Evolutionary conservation across 257 asterid genomes (phyloP).

Genomic region (Primulina tabacum): DNA sequence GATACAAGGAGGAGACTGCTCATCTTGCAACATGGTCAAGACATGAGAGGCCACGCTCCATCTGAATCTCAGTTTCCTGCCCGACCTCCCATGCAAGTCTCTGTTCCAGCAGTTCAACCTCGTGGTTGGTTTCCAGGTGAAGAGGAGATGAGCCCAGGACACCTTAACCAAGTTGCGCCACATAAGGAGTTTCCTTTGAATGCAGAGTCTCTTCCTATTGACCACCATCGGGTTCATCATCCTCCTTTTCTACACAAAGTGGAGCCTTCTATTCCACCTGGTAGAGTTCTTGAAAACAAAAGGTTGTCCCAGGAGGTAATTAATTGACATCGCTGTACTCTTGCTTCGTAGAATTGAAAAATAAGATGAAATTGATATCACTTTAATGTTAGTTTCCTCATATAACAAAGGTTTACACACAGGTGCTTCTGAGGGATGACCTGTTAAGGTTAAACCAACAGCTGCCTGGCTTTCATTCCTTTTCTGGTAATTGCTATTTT

Average conservation of each 20-base stretch:
- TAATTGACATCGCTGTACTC: slow-evolving; percentile 8
- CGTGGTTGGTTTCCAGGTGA: slow-evolving; percentile 84
- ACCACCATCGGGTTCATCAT: slow-evolving; percentile 56
- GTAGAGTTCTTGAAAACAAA: slow-evolving; percentile 64
- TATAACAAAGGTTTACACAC: slow-evolving; percentile 23
- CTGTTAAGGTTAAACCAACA: slow-evolving; percentile 61
- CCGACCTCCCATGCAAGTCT: slow-evolving; percentile 55
- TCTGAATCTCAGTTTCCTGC: slow-evolving; percentile 69
- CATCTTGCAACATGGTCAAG: slow-evolving; percentile 96
- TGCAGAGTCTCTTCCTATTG: slow-evolving; percentile 59
- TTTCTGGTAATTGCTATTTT: slow-evolving; percentile 47
- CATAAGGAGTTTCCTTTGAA: slow-evolving; percentile 53
- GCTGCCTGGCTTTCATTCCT: slow-evolving; percentile 47
- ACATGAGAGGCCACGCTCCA: slow-evolving; percentile 71
- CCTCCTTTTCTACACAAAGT: slow-evolving; percentile 63
- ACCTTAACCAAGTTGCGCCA: slow-evolving; percentile 47
- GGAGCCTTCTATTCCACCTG: slow-evolving; percentile 56
- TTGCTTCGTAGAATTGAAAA: slow-evolving; percentile 15
- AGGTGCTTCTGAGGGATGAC: slow-evolving; percentile 75
- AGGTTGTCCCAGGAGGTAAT: slow-evolving; percentile 72
- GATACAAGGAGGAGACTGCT: slow-evolving; percentile 97
- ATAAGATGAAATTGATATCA: slow-evolving; percentile 5
- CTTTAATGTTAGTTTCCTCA: slow-evolving; percentile 22
- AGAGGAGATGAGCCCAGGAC: slow-evolving; percentile 73
- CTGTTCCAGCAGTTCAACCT: slow-evolving; percentile 63